Evolutionary conservation across 768 basidiomycete species (phyloP), one percentile per base, ranked within the genome.

Genomic region (Amanita polypyramis): DNA sequence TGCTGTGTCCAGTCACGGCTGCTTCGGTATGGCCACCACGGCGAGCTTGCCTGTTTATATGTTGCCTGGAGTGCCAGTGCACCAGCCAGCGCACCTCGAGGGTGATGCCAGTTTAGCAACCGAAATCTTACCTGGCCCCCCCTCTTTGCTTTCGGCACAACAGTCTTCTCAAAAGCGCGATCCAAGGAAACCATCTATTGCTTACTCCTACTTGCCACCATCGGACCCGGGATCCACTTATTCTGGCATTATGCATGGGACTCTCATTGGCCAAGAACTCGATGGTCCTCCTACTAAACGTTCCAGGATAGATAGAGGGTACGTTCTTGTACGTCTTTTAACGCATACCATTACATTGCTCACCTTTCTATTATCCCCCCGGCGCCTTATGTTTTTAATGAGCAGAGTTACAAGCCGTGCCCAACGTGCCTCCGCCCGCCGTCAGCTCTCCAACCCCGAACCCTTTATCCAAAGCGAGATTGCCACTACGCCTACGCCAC

Each of bases 171-270:
- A 79, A 60, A 85, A 82, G 69, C 80, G 84, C 61, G 87, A 91
- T 70, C 80, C 80, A 59, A 86, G 76, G 71, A 88, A 90, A 67
- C 77, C 82, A 44, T 64, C 74, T 54, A 68, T 74, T 54, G 66
- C 74, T 51, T 72, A 79, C 65, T 89, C 89, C 52, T 92, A 90
- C 72, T 73, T 92, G 61, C 87, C 88, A 40, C 67, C 78, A 53
- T 79, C 80, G 59, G 89, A 92, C 73, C 89, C 89, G 53, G 88
- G 89, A 60, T 83, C 89, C 57, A 92, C 88, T 20, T 92, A 88
- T 70, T 79, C 83, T 62, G 85, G 82, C 51, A 75, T 83, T 61
- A 74, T 80, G 70, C 74, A 79, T 54, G 76, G 77, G 52, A 75
- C 82, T 60, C 71, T 80, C 54, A 70, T 74, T 58, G 72, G 76